Base-by-base conservation (phyloP, 208 protist genomes). In the Trypanosoma conorhini region DNA sequence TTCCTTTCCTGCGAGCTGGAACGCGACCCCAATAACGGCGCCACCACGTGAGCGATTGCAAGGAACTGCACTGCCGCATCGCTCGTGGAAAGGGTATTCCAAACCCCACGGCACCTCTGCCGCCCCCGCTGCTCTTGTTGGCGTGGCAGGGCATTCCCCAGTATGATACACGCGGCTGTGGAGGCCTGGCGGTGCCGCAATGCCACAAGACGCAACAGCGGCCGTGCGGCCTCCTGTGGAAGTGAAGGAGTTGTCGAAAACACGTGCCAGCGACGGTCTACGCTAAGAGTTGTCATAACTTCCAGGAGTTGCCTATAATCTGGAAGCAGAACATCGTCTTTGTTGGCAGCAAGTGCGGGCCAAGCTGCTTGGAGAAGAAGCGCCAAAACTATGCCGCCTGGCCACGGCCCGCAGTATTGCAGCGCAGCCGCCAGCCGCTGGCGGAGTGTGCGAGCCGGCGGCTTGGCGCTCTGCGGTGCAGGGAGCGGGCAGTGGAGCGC, bases 361-460 rank as follows among this genome's bases (percentile, higher is more conserved):
- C 42, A 28, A 22, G 9, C 55, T 10, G 44, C 46, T 7, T 48
- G 12, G 5, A 83, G 55, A 0, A 70, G 57, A 21, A 61, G 13
- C 17, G 9, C 19, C 24, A 83, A 68, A 42, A 65, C 54, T 38
- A 55, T 46, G 13, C 72, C 62, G 0, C 48, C 52, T 24, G 78
- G 78, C 78, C 78, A 83, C 57, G 78, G 58, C 15, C 78, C 78
- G 67, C 65, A 76, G 35, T 21, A 76, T 50, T 72, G 59, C 7
- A 76, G 33, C 8, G 31, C 73, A 33, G 60, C 31, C n/a, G 50
- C 50, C 26, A 79, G 38, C 44, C 74, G 19, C 12, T 60, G 24
- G 22, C 67, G 61, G 8, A 74, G 66, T 0, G 17, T 17, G 48
- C 9, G 42, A 19, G 51, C 44, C 13, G 5, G 7, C 21, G 44